A percentile compares a stretch with the other conserved stretches of the same genome.
Conservation (phyloP, 2,329 filamentous ascomycete species). For the Fusarium buxicola region DNA sequence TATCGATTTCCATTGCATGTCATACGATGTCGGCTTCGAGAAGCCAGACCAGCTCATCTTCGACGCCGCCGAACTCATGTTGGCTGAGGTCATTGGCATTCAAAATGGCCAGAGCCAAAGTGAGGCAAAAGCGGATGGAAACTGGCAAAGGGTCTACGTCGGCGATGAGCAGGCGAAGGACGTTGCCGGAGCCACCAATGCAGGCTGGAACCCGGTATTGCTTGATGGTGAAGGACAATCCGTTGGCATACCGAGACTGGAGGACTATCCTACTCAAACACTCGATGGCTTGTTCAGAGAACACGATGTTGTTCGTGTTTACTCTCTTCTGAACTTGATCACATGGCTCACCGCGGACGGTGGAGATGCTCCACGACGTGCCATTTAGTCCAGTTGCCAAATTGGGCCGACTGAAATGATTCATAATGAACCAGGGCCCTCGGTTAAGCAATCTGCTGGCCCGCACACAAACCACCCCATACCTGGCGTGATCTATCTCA, state of each 20-base stretch:
- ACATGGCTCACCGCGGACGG: constrained; percentile 16
- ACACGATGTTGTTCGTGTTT: constrained; percentile 12
- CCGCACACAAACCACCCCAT: no score
- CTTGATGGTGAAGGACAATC: constrained; percentile 28
- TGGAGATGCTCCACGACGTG: neutral
- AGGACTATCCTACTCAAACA: constrained; percentile 2
- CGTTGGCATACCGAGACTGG: constrained; percentile 6
- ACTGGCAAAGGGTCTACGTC: constrained; percentile 33
- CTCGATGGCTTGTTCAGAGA: constrained; percentile 9
- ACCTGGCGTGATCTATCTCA: no score
- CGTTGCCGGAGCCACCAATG: constrained; percentile 25
- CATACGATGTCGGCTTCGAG: constrained; percentile 70
- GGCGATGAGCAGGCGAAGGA: constrained; percentile 38
- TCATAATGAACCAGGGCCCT: neutral
- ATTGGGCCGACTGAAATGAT: constrained; percentile 9
- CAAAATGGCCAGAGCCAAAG: neutral
- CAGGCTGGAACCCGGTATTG: constrained; percentile 29
- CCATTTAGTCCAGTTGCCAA: neutral
- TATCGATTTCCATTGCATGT: constrained; percentile 55
- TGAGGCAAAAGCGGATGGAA: neutral
- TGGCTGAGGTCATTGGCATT: constrained; percentile 18
- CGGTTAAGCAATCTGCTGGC: no score
- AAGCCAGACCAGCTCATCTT: constrained; percentile 71
- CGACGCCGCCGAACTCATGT: constrained; percentile 61
- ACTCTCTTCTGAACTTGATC: constrained; percentile 16